A percentile compares a stretch with the other conserved stretches of the same genome.
Conservation (phyloP, 139 green algal genomes). For the Gonium pectorale region DNA sequence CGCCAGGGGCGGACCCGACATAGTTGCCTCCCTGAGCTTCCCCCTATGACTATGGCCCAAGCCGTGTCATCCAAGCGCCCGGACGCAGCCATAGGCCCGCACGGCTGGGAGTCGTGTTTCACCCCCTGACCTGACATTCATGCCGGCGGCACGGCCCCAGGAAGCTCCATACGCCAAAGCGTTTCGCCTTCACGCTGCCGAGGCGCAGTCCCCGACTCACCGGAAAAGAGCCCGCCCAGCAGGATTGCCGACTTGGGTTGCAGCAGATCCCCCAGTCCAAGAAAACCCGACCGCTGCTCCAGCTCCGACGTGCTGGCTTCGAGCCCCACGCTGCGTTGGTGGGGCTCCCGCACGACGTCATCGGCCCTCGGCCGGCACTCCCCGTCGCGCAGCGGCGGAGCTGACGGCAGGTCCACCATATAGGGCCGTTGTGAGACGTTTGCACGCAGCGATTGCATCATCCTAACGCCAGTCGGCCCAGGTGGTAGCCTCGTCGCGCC, state of each 20-base stretch:
- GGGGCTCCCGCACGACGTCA: background rate
- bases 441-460: background rate
- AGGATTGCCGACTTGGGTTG: background rate
- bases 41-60: no score
- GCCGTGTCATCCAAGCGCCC: no score
- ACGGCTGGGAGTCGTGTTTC: no score
- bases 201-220: no score
- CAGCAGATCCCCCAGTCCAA: background rate
- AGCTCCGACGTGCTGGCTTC: constrained; percentile 20
- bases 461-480: background rate
- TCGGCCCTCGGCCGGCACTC: no score
- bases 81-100: no score
- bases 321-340: constrained; percentile 20
- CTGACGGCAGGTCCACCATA: constrained; percentile 5
- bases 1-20: no score
- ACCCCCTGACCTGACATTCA: no score
- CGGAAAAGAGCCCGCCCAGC: background rate
- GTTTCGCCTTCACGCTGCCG: no score
- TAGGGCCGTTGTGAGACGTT: background rate
- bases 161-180: no score
- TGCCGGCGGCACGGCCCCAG: no score
- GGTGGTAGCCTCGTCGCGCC: constrained; percentile 1
- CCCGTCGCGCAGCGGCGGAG: constrained; percentile 15
- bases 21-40: no score
- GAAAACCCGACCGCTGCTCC: background rate